phyloP scores from a whole-genome alignment of 139 green algal species.

The Chlorella sp. region DNA sequence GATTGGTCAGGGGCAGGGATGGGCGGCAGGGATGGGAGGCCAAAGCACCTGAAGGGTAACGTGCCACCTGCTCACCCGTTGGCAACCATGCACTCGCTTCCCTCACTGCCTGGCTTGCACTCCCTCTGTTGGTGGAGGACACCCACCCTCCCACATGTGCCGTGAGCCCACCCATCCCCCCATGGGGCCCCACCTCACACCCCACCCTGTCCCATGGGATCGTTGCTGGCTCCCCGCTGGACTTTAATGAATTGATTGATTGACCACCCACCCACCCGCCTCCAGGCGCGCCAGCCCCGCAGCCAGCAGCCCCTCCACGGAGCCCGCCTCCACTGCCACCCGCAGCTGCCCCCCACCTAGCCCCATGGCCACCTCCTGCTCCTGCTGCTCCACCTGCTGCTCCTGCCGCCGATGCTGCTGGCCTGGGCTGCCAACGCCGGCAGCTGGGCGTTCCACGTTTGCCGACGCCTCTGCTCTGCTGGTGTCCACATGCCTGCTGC shows the following conservation, averaged over 20 bases:
- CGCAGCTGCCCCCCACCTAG: not conserved
- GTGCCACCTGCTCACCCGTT: not conserved
- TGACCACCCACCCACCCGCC: not conserved
- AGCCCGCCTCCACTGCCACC: not conserved
- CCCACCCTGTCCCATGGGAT: too few relatives aligned
- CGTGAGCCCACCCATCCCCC: not conserved
- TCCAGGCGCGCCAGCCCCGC: not conserved
- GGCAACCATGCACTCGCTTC: not conserved
- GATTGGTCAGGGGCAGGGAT: not conserved
- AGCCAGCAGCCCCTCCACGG: not conserved
- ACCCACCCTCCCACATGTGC: not conserved
- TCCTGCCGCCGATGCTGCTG: not conserved
- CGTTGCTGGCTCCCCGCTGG: too few relatives aligned
- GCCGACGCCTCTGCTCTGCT: slow-evolving; percentile 2
- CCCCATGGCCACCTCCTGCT: not conserved
- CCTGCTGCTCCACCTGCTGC: not conserved
- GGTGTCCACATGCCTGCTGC: not conserved
- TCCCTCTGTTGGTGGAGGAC: too few relatives aligned
- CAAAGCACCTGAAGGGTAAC: too few relatives aligned
- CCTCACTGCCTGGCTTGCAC: too few relatives aligned
- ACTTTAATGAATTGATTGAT: too few relatives aligned
- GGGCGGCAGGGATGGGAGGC: too few relatives aligned
- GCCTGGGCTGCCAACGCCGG: not conserved
- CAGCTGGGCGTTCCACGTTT: not conserved
- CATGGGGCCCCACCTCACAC: too few relatives aligned